phyloP scores from a whole-genome alignment of 345 rosid species.

The Pistacia integerrima region DNA sequence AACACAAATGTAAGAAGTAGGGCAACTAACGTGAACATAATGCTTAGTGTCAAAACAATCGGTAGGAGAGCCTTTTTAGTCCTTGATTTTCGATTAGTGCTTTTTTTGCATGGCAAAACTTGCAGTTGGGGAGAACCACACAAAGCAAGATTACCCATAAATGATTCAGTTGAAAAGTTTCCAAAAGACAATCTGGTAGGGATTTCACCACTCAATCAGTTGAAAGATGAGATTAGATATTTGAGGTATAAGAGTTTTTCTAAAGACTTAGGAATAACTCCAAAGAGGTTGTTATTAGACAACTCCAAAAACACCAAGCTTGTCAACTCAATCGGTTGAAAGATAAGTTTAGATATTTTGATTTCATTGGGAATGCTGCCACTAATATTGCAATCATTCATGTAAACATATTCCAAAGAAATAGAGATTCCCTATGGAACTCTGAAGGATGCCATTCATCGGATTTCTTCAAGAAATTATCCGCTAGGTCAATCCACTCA shows the following conservation, averaged over 20 bases:
- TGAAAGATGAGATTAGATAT: slow-evolving; percentile 11
- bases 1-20: background rate
- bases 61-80: background rate
- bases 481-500: no score
- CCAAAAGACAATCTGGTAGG: background rate
- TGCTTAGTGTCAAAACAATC: background rate
- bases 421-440: no score
- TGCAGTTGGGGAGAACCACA: slow-evolving; percentile 4
- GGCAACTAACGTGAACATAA: background rate
- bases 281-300: slow-evolving; percentile 12
- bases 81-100: background rate
- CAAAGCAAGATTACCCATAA: slow-evolving; percentile 2
- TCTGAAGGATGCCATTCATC: no score
- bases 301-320: slow-evolving; percentile 12
- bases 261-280: slow-evolving; percentile 15
- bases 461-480: no score
- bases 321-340: no score
- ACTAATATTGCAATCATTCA: no score
- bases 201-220: slow-evolving; percentile 19
- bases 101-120: slow-evolving; percentile 9
- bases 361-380: no score
- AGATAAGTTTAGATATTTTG: no score
- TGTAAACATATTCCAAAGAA: no score
- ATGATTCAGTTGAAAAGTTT: slow-evolving; percentile 17
- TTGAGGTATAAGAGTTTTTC: slow-evolving; percentile 6